Percentiles rank a stretch among this genome's conserved stretches.
phyloP scores from a whole-genome alignment of 805 yeast genomes.

The Candida manassasensis region DNA sequence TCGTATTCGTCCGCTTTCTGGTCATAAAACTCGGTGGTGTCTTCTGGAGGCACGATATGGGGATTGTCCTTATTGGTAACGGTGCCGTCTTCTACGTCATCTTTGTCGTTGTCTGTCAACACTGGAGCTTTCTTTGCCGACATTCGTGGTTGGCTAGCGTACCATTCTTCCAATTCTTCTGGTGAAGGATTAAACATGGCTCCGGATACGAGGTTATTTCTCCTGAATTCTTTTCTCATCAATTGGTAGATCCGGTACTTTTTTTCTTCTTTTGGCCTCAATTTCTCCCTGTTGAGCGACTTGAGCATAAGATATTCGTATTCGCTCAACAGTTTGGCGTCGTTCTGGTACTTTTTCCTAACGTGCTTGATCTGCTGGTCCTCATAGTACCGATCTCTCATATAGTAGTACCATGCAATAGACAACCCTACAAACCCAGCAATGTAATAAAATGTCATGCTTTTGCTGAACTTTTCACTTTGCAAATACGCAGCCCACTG shows the following conservation, averaged over 20 bases:
- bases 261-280: constrained; percentile 61
- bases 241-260: constrained; percentile 57
- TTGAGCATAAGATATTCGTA: constrained; percentile 61
- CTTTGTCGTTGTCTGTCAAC: constrained; percentile 13
- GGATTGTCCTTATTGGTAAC: constrained; percentile 37
- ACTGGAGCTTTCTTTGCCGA: constrained; percentile 21
- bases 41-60: constrained; percentile 61
- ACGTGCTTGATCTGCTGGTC: constrained; percentile 54
- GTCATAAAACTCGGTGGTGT: constrained; percentile 79
- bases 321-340: constrained; percentile 45
- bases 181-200: constrained; percentile 39
- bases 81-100: constrained; percentile 12
- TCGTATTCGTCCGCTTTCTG: constrained; percentile 78
- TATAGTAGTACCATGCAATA: constrained; percentile 57
- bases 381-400: constrained; percentile 60
- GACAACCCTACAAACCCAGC: constrained; percentile 55
- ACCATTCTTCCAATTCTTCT: constrained; percentile 39
- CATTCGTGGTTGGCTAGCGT: constrained; percentile 27
- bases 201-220: constrained; percentile 32
- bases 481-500: constrained; percentile 40
- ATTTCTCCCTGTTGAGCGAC: constrained; percentile 47
- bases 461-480: constrained; percentile 54
- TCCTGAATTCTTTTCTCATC: constrained; percentile 44
- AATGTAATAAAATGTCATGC: constrained; percentile 59
- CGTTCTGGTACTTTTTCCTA: constrained; percentile 31